Evolutionary conservation across 768 basidiomycete genomes (phyloP), one percentile per base, ranked within the genome.

Genomic region (Hemileccinum rubropunctum): DNA sequence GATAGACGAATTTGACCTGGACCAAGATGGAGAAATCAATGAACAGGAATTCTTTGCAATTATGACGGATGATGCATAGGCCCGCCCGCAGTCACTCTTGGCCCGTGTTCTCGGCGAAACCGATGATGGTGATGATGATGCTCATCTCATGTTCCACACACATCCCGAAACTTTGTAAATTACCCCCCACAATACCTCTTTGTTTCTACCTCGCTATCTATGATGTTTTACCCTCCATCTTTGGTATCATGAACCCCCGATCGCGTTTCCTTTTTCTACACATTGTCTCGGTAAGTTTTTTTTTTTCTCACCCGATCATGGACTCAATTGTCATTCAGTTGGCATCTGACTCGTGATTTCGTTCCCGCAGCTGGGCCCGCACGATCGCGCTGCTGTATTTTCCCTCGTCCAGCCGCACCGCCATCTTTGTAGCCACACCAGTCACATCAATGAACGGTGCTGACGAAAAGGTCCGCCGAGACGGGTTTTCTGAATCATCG

Each of bases 1-100:
- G 97, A 99, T 99, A 64, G 97, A 99, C 61, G 97, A 99, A 71
- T 99, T 99, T 65, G 97, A 99, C 70, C 82, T 99, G 21, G 97
- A 99, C 73, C 87, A 93, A 67, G 97, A 99, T 58, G 94, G 95
- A 26, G 95, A 95, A 73, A 98, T 98, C 68, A 94, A 84, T 64
- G 88, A 95, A 66, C 84, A 91, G 63, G 97, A 99, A 69, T 98
- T 99, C 73, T 84, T 95, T 60, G 87, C 90, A 38, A 95, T 98
- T 67, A 94, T 98, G 95, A 90, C 90, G 20, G 94, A 97, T 70
- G 93, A 95, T 52, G 77, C 86, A 65, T 90, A 73, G 23, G 42
- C 35, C 44, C 21, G 27, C 17, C 23, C 28, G 28, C 28, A 30
- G 28, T 12, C 28, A 30, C 28, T 8, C 28, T 30, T 30, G 36